Base-by-base conservation (phyloP, 139 green algal genomes). In the Yamagishiella unicocca region DNA sequence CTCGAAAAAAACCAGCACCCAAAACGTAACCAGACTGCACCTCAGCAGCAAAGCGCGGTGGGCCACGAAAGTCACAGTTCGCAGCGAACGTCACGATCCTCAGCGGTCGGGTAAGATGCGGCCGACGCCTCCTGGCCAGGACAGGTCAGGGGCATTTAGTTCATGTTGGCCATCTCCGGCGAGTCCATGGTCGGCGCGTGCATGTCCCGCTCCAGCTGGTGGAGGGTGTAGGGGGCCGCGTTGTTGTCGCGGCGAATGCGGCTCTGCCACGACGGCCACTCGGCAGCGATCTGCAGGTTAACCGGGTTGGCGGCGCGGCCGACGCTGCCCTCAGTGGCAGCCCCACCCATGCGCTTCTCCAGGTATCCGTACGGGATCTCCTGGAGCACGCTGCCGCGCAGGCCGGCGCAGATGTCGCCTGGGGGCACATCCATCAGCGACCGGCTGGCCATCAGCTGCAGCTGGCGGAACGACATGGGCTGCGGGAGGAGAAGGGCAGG, bases 311-410 rank as follows among this genome's bases (percentile, higher is more conserved):
- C 45, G 29, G 50, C 37, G 82, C 67, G 66, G 67, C 67, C 66
- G n/a, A 80, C 67, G 37, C 7, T 42, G 67, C 67, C 82, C 46
- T 71, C 80, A 55, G 88, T 92, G 77, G 88, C 82, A 22, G 85
- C 85, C 25, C 89, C 89, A 55, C 89, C 89, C 74, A 92, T 86
- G 62, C 86, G 82, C 66, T 81, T 87, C 66, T 89, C 82, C 62
- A 92, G 89, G 89, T 92, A 92, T 64, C 75, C 86, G 80, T 87
- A 85, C 40, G 89, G 89, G 46, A 92, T 89, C 89, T 92, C 89
- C 89, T 90, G 86, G 8, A 92, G 67, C 84, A 90, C 88, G 31
- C 70, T 77, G 84, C 75, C 85, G 84, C 38, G 72, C 45, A 78
- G 55, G 38, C 88, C 83, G 19, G 90, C 82, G 25, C 89, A 92